Base-by-base conservation (phyloP, 257 asterid species). In the Petunia secreta region DNA sequence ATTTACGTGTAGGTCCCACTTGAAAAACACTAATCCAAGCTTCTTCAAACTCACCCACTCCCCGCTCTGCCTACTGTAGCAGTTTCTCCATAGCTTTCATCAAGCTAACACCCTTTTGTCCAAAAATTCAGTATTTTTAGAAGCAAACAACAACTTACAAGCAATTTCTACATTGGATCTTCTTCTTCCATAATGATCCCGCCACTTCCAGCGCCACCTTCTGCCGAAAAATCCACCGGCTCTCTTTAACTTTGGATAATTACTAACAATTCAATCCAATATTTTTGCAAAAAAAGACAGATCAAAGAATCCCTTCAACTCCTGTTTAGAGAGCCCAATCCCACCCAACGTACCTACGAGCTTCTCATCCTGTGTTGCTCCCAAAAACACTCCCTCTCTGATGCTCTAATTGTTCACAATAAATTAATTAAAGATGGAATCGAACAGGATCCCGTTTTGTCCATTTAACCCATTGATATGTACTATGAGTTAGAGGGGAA, bases 391-490 rank as follows among this genome's bases (percentile, higher is more conserved):
- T 82, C 89, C 37, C 81, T 91, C 6, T 10, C 91, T 9, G 90
- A 91, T 39, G 98, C 94, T 44, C 65, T 85, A 36, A 68, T 79
- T 1, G 90, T 93, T 82, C 98, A 95, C 83, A 48, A 67, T 7
- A 83, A 65, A 82, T 90, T 95, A 11, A 46, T 79, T 4, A 89
- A 91, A 5, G 85, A 92, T 90, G 97, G 99, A 73, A 91, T 87
- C 58, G 89, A 83, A 59, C 87, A 92, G 78, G 99, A 93, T 75
- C 87, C 97, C 2, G 93, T 92, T 81, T 82, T 95, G 91, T 97
- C 97, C 54, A 95, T 98, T 4, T 93, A 95, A 86, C 98, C 93
- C 71, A 91, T 95, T 43, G 86, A 88, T 71, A 83, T 87, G 95
- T 93, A 86, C 63, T 85, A 87, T 0, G 86, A 92, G 4, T 83